These are phyloP conservation scores for Herpetomonas muscarum DNA, from an alignment of 208 protist genomes.

Conservation along the genomic window DNA sequence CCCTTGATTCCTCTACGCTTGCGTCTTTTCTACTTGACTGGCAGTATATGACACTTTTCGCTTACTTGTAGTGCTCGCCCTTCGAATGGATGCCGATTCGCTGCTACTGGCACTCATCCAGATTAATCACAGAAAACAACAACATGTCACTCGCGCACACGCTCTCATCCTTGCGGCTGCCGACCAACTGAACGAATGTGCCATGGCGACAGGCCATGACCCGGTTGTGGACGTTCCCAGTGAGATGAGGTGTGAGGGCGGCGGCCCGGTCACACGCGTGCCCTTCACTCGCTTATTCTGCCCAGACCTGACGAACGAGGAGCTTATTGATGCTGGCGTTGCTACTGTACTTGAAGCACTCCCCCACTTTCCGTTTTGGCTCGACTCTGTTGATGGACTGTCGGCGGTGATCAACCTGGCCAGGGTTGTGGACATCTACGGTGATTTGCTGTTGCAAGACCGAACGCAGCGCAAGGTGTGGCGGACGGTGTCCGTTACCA, in stretches of 20 bases:
- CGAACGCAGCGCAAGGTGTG: not conserved
- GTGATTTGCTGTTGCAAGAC: not conserved
- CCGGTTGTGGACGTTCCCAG: not conserved
- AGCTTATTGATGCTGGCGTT: slow-evolving; percentile 1
- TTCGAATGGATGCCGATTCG: slow-evolving; percentile 14
- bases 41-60: no score
- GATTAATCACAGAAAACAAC: slow-evolving; percentile 8
- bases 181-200: slow-evolving; percentile 12
- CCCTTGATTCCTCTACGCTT: not conserved
- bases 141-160: slow-evolving; percentile 7
- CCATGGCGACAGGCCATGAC: not conserved
- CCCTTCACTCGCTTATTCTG: not conserved
- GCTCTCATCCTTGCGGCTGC: slow-evolving; percentile 5
- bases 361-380: not conserved
- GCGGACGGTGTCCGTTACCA: not conserved
- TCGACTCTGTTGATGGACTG: not conserved
- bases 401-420: not conserved
- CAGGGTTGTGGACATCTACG: not conserved
- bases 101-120: slow-evolving; percentile 5
- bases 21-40: no score
- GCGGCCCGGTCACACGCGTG: not conserved
- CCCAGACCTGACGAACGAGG: not conserved
- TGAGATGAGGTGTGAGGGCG: not conserved
- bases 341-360: not conserved
- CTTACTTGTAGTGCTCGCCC: not conserved